Base-by-base conservation (phyloP, 768 basidiomycete species). In the Pleurotus sapidus region DNA sequence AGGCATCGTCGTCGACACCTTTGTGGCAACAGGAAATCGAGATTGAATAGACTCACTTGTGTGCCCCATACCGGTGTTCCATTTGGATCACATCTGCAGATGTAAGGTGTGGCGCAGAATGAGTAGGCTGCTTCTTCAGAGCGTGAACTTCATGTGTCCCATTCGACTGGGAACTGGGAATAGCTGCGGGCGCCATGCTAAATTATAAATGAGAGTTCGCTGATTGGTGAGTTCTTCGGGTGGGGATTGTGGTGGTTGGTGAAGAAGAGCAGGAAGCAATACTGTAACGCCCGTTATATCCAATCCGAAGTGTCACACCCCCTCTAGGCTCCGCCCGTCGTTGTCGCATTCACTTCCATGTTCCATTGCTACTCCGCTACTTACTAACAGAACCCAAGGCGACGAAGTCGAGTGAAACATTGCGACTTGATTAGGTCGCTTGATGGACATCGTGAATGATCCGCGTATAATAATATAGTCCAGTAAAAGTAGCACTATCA, bases 61-160 rank as follows among this genome's bases (percentile, higher is more conserved):
- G 93, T 55, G 93, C 93, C 27, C 88, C 87, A 65, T 88, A 80
- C 66, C 89, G 80, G 63, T 93, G 83, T 70, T 98, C 95, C 62
- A 94, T 78, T 46, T 77, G 76, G 61, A 98, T 91, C 46, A 94
- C 80, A 40, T 89, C 81, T 46, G 80, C 79, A n/a, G 88, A 88
- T 9, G 81, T 76, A 20, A 86, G 56, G 61, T 72, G 73, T 14
- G 49, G 27, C 15, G 55, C 48, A 47, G 43, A 48, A 48, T 51
- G 56, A 34, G 25, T 39, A 45, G 48, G 25, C 5, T 54, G 50
- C 24, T 60, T 49, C 50, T 64, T 64, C 42, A 61, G 14, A 49
- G 56, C 55, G 39, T 43, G 42, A 49, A 48, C 51, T 37, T 49
- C 49, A 48, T 57, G 54, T 47, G 65, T 62, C 43, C 63, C 55